Percentiles rank a stretch among this genome's conserved stretches.
Evolutionary conservation across 169 alveolate species (phyloP).

Genomic region (Blepharisma undulans): DNA sequence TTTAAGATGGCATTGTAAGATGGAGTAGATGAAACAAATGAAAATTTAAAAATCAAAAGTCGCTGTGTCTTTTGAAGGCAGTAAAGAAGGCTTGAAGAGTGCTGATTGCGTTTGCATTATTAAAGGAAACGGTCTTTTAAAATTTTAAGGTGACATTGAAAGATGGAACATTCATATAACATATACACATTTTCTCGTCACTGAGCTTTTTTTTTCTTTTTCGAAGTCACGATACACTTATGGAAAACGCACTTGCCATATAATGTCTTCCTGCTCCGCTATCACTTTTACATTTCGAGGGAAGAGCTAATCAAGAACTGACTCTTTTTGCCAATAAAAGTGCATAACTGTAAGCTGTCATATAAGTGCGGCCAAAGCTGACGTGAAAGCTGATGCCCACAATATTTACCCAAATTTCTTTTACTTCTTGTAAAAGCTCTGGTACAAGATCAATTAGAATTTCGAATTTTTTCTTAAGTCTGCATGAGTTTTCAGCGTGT

Average conservation of each 20-base stretch:
- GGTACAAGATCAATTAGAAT: not conserved
- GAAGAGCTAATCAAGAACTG: not conserved
- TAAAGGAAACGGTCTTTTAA: too few species aligned
- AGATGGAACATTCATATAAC: not conserved
- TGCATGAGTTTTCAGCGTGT: not conserved
- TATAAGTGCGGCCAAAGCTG: not conserved
- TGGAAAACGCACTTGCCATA: not conserved
- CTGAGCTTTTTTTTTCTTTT: not conserved
- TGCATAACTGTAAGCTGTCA: not conserved
- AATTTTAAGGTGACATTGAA: too few species aligned
- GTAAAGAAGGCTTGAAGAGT: not conserved
- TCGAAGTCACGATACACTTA: not conserved
- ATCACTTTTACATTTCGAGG: not conserved
- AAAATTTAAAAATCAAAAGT: too few species aligned
- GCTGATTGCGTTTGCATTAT: too few species aligned
- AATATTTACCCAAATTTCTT: not conserved
- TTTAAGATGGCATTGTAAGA: too few species aligned
- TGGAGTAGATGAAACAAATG: too few species aligned
- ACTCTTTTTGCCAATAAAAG: not conserved
- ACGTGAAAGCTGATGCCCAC: constrained; percentile 5
- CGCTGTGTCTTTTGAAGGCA: not conserved
- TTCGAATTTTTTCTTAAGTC: constrained; percentile 4
- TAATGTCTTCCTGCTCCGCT: constrained; percentile 17
- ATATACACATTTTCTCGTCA: not conserved
- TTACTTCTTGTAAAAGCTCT: not conserved